phyloP scores from a whole-genome alignment of 768 basidiomycete genomes.

The Lyophyllum decastes region DNA sequence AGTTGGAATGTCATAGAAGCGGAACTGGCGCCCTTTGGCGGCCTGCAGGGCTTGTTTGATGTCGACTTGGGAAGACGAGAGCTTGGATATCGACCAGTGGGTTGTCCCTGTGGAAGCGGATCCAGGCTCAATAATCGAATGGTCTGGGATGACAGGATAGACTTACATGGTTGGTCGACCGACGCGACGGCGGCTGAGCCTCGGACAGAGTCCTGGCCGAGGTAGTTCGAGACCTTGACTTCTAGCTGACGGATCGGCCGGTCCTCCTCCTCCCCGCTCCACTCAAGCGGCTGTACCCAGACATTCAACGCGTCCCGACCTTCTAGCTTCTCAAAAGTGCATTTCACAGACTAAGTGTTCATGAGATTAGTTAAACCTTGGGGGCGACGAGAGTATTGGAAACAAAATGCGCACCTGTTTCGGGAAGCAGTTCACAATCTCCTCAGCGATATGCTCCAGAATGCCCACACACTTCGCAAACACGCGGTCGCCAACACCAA shows the following conservation, averaged over 20 bases:
- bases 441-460: conserved; percentile 66
- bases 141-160: neutral
- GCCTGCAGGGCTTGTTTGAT: conserved; percentile 36
- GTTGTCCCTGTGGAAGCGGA: conserved; percentile 51
- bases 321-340: conserved; percentile 61
- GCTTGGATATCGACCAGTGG: conserved; percentile 55
- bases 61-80: conserved; percentile 28
- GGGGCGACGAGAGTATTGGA: neutral
- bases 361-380: neutral
- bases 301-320: conserved; percentile 47
- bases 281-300: conserved; percentile 66
- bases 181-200: conserved; percentile 36
- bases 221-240: conserved; percentile 43
- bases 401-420: conserved; percentile 44
- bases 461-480: conserved; percentile 75
- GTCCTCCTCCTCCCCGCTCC: conserved; percentile 36
- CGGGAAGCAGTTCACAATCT: conserved; percentile 63
- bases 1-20: conserved; percentile 48
- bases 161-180: conserved; percentile 30
- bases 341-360: conserved; percentile 49
- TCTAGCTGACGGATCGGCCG: conserved; percentile 60
- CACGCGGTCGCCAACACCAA: conserved; percentile 64
- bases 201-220: conserved; percentile 36
- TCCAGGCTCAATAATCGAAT: neutral
- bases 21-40: conserved; percentile 44